Percentiles rank a stretch among this genome's conserved stretches.
phyloP scores from a whole-genome alignment of 1,284 basidiomycete genomes.

The Marasmius tenuissimus region DNA sequence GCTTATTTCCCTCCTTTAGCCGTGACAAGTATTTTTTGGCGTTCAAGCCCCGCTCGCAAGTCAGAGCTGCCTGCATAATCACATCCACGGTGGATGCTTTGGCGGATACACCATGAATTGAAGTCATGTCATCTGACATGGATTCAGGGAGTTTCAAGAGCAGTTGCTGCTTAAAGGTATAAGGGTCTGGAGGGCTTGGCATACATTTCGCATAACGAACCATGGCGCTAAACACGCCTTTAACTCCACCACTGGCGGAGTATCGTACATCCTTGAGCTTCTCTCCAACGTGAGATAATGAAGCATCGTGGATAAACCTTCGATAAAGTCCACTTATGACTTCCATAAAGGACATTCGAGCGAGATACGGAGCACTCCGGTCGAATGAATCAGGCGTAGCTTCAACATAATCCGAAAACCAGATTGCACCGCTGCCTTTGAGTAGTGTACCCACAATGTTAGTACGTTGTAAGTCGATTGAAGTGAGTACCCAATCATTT shows the following conservation, averaged over 20 bases:
- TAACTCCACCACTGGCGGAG: not conserved
- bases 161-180: not conserved
- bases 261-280: not conserved
- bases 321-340: not conserved
- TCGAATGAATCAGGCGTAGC: not conserved
- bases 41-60: not conserved
- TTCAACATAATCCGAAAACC: not conserved
- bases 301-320: not conserved
- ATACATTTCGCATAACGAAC: not conserved
- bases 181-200: not conserved
- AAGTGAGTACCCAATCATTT: not conserved
- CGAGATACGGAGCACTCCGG: not conserved
- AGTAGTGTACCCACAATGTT: not conserved
- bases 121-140: not conserved
- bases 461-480: not conserved
- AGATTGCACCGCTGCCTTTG: not conserved
- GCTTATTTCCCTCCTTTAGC: not conserved
- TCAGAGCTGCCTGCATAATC: not conserved
- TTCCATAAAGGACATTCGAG: not conserved
- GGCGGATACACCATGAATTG: not conserved
- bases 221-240: not conserved
- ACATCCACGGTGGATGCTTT: not conserved
- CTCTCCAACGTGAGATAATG: not conserved
- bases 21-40: not conserved
- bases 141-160: not conserved